A percentile compares a stretch with the other conserved stretches of the same genome.
Evolutionary conservation across 1,284 basidiomycete species (phyloP).

Genomic region (Athelia sp.): DNA sequence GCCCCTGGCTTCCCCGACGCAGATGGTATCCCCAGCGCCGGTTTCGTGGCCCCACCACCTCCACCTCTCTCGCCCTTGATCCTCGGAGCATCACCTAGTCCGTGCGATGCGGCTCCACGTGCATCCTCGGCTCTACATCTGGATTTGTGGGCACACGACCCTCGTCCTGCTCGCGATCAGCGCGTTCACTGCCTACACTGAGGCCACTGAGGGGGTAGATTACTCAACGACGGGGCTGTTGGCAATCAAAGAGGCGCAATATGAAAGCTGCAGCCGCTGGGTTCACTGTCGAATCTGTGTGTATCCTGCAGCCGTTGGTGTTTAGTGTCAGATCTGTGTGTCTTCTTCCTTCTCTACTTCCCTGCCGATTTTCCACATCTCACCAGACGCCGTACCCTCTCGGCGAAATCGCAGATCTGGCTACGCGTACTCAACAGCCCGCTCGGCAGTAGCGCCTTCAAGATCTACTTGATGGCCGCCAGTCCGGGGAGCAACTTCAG

Average conservation of each 20-base stretch:
- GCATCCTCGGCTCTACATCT: conserved; percentile 32
- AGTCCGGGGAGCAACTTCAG: conserved; percentile 38
- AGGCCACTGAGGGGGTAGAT: conserved; percentile 32
- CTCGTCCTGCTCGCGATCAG: conserved; percentile 20
- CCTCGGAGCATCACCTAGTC: conserved; percentile 57
- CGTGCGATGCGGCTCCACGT: conserved; percentile 36
- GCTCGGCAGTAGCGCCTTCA: conserved; percentile 43
- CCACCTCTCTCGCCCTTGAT: no score
- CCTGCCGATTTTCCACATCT: background rate
- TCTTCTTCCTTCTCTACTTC: background rate
- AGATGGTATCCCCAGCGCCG: conserved; percentile 55
- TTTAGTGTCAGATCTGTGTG: conserved; percentile 45
- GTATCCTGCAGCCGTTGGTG: no score
- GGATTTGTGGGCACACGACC: conserved; percentile 52
- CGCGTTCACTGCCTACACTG: conserved; percentile 41
- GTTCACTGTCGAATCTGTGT: conserved; percentile 54
- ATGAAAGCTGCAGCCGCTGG: conserved; percentile 45
- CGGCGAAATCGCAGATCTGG: conserved; percentile 57
- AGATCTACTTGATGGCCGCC: conserved; percentile 47
- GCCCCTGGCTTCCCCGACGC: conserved; percentile 35
- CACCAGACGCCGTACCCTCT: conserved; percentile 38
- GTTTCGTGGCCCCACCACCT: conserved; percentile 48
- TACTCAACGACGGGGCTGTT: conserved; percentile 55
- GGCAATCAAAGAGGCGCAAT: conserved; percentile 46
- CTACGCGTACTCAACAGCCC: conserved; percentile 45